Percentiles rank a stretch among this genome's conserved stretches.
These are phyloP conservation scores for Ogataea glucozyma DNA, from an alignment of 805 yeast genomes.

Conservation along the genomic window DNA sequence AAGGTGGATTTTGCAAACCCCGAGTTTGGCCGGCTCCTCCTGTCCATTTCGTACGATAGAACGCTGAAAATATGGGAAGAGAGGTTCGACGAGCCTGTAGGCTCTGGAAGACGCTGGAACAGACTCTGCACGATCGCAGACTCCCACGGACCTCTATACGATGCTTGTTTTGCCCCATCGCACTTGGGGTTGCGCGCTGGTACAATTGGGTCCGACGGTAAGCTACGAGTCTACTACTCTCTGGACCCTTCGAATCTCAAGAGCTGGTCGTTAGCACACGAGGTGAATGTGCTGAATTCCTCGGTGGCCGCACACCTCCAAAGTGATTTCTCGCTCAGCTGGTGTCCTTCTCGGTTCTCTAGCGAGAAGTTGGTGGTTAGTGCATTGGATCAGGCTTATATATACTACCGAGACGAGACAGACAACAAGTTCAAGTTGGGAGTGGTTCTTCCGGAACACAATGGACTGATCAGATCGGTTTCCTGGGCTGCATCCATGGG, in stretches of 20 bases:
- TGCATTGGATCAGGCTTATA: slow-evolving; percentile 83
- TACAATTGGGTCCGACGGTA: slow-evolving; percentile 87
- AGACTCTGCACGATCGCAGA: slow-evolving; percentile 77
- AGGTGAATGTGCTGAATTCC: slow-evolving; percentile 61
- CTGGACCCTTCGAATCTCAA: slow-evolving; percentile 85
- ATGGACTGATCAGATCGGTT: slow-evolving; percentile 82
- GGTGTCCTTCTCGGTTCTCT: slow-evolving; percentile 88
- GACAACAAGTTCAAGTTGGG: slow-evolving; percentile 54
- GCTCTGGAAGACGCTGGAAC: slow-evolving; percentile 84
- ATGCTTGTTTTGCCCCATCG: slow-evolving; percentile 85
- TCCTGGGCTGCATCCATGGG: slow-evolving; percentile 99
- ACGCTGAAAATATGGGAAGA: slow-evolving; percentile 92
- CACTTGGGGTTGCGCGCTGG: slow-evolving; percentile 81
- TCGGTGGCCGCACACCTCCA: slow-evolving; percentile 82
- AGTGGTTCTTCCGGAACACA: slow-evolving; percentile 76
- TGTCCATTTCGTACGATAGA: slow-evolving; percentile 87
- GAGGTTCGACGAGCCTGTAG: slow-evolving; percentile 69
- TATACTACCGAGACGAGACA: slow-evolving; percentile 54
- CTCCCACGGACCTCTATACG: slow-evolving; percentile 84
- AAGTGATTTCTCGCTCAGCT: slow-evolving; percentile 79
- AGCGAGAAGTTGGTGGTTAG: slow-evolving; percentile 80
- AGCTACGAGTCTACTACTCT: slow-evolving; percentile 81
- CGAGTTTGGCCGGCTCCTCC: slow-evolving; percentile 83
- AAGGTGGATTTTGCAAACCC: slow-evolving; percentile 93
- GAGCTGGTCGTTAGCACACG: slow-evolving; percentile 77